Evolutionary conservation across 176 grass and related monocot species (phyloP).

Genomic region (Rhynchospora pubera): DNA sequence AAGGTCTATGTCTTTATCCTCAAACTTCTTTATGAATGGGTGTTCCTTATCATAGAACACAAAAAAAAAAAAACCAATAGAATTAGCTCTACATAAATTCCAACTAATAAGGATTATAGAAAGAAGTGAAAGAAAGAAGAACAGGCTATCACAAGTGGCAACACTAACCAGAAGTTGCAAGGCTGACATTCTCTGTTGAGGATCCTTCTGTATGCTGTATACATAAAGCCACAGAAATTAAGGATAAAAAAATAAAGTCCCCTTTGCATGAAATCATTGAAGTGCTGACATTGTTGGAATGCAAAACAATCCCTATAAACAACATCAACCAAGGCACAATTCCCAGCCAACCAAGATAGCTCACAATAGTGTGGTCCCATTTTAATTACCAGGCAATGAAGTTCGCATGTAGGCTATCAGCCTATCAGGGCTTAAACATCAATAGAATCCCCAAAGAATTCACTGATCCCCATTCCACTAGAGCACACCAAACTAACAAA

Average conservation of each 20-base stretch:
- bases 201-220: slow-evolving; percentile 75
- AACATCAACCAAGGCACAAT: neutral
- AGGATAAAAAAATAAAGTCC: no score
- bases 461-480: neutral
- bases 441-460: neutral
- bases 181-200: slow-evolving; percentile 48
- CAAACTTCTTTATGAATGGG: slow-evolving; percentile 86
- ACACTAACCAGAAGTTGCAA: slow-evolving; percentile 68
- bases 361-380: neutral
- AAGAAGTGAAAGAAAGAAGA: no score
- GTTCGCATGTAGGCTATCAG: neutral
- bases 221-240: neutral
- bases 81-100: neutral
- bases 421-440: neutral
- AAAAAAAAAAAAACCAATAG: neutral
- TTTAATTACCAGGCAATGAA: neutral
- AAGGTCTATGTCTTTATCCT: slow-evolving; percentile 74
- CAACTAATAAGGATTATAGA: neutral
- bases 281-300: no score
- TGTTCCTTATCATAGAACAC: slow-evolving; percentile 36
- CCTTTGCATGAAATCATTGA: no score
- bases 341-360: neutral
- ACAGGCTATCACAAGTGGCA: neutral
- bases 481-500: neutral
- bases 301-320: neutral